These are phyloP conservation scores for Spinacia oleracea DNA, from an alignment of 179 eudicot genomes.

Conservation along the genomic window DNA sequence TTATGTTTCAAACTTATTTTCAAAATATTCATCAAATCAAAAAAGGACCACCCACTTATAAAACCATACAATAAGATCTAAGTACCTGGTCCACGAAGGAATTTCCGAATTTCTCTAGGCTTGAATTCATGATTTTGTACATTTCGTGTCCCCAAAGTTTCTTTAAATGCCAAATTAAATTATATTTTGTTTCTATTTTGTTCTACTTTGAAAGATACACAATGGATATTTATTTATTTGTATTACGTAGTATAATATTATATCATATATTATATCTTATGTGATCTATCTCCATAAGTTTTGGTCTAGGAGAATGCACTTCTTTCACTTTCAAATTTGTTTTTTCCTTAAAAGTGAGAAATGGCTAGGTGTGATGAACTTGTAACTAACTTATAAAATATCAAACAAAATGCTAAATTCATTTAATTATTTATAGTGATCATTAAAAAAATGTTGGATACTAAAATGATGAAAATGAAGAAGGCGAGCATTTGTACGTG, in stretches of 20 bases:
- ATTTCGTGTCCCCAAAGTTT: not conserved
- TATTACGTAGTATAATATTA: not conserved
- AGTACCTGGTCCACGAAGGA: conserved; percentile 3
- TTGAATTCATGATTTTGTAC: not conserved
- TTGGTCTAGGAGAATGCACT: conserved; percentile 1
- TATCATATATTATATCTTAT: not conserved
- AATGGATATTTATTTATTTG: not conserved
- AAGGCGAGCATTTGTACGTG: not conserved
- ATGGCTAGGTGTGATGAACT: conserved; percentile 26
- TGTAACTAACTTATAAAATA: conserved; percentile 20
- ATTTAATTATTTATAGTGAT: not conserved
- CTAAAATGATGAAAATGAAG: not conserved
- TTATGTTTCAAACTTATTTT: conserved; percentile 11
- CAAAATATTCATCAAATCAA: conserved; percentile 2
- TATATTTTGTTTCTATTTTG: not conserved
- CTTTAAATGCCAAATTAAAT: not conserved
- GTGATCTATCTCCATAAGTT: conserved; percentile 13
- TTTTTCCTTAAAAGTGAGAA: not conserved
- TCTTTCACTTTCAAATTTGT: conserved; percentile 23
- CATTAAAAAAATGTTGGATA: not conserved
- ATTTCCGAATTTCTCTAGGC: not conserved
- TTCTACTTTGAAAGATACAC: conserved; percentile 10
- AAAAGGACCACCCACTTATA: not conserved
- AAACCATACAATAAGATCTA: not conserved
- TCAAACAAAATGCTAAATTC: not conserved